These are phyloP conservation scores for Lagenaria siceraria DNA, from an alignment of 306 rosid species.

Conservation along the genomic window DNA sequence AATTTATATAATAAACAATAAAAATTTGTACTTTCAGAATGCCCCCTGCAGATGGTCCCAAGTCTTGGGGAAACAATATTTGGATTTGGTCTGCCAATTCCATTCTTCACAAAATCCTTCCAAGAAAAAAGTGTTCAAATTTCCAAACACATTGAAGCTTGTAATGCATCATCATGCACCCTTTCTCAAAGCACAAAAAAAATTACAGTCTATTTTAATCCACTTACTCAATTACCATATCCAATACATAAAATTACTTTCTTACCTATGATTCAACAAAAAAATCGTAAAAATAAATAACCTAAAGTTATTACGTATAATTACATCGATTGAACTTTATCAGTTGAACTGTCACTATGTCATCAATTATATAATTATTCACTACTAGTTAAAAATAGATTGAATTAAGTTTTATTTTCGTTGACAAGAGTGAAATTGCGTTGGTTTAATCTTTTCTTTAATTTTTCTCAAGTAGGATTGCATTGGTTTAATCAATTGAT, in stretches of 20 bases:
- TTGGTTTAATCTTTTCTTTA: too few species aligned
- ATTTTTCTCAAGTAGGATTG: too few species aligned
- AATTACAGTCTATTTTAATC: neutral
- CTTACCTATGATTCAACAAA: too few species aligned
- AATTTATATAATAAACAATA: too few species aligned
- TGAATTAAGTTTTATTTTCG: neutral
- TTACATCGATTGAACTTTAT: too few species aligned
- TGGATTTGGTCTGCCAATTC: neutral
- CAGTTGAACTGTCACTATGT: neutral
- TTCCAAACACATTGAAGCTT: neutral
- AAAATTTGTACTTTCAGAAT: neutral
- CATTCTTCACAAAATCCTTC: neutral
- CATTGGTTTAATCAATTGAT: neutral
- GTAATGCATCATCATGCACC: constrained; percentile 5
- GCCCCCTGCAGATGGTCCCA: neutral
- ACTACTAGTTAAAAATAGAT: too few species aligned
- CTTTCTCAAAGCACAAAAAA: constrained; percentile 1
- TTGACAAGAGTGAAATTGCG: neutral
- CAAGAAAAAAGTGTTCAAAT: neutral
- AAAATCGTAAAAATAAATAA: too few species aligned
- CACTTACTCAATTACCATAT: too few species aligned
- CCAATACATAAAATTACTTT: too few species aligned
- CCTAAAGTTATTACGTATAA: too few species aligned
- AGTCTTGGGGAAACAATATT: neutral
- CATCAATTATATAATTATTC: neutral